Conservation (phyloP, 1,139 yeast species). For the Taiozyma sp. region DNA sequence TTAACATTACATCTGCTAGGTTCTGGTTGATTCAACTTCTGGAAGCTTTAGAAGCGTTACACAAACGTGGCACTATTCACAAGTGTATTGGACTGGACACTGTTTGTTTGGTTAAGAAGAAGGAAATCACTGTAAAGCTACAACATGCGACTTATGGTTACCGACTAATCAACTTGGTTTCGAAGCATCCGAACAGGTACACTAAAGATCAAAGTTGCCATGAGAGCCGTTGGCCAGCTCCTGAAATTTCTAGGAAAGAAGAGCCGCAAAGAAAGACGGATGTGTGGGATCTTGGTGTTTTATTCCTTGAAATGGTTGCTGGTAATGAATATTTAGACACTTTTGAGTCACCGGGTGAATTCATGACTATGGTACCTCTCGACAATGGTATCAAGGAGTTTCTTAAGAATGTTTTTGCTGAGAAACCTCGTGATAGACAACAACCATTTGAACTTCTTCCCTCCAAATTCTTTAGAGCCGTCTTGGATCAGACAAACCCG, state of each 20-base stretch:
- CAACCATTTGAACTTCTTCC: constrained; percentile 84
- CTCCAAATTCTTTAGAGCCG: constrained; percentile 73
- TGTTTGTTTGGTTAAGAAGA: constrained; percentile 46
- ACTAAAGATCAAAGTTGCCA: constrained; percentile 22
- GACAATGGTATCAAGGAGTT: constrained; percentile 62
- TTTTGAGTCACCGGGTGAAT: constrained; percentile 58
- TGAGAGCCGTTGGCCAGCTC: constrained; percentile 63
- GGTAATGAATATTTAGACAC: constrained; percentile 54
- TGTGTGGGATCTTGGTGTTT: constrained; percentile 87
- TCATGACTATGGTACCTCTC: constrained; percentile 44
- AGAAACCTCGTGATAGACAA: constrained; percentile 67
- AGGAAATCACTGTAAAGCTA: constrained; percentile 55
- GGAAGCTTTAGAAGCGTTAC: constrained; percentile 80
- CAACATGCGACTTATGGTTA: constrained; percentile 71
- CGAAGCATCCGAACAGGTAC: constrained; percentile 40
- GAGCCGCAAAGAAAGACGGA: constrained; percentile 76
- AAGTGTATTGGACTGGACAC: constrained; percentile 62
- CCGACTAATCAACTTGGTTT: constrained; percentile 55
- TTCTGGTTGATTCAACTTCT: constrained; percentile 84
- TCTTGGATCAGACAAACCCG: constrained; percentile 37
- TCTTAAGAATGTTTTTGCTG: constrained; percentile 58
- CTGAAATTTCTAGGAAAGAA: constrained; percentile 50
- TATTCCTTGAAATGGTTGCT: constrained; percentile 66
- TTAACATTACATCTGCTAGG: constrained; percentile 73
- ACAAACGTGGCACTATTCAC: constrained; percentile 77